phyloP scores from a whole-genome alignment of 169 alveolate species.

The Eimeria mitis region DNA sequence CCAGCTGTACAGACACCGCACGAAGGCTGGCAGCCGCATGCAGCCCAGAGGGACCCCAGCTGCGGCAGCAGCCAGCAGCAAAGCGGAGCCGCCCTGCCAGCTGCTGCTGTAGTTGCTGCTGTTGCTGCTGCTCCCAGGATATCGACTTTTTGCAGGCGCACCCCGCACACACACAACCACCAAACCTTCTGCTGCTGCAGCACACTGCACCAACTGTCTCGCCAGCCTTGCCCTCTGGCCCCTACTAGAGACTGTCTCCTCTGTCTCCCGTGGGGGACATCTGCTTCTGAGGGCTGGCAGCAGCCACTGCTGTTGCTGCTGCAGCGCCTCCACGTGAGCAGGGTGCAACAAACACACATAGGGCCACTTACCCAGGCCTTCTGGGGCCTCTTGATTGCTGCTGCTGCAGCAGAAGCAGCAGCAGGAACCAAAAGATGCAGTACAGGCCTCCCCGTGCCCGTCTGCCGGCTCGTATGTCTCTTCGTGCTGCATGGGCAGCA shows the following conservation, averaged over 20 bases:
- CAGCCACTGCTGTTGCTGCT: slow-evolving; percentile 79
- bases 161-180: slow-evolving; percentile 45
- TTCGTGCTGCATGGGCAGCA: slow-evolving; percentile 38
- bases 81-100: slow-evolving; percentile 6
- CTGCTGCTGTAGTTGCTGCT: not conserved
- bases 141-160: not conserved
- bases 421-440: slow-evolving; percentile 5
- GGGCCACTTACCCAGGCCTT: not conserved
- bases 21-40: slow-evolving; percentile 53
- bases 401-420: slow-evolving; percentile 28
- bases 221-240: slow-evolving; percentile 11
- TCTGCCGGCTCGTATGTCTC: not conserved
- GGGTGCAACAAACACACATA: slow-evolving; percentile 67
- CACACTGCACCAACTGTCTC: slow-evolving; percentile 1
- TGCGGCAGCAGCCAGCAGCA: slow-evolving; percentile 53
- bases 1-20: slow-evolving; percentile 67
- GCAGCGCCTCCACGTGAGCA: slow-evolving; percentile 58
- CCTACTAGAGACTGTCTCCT: slow-evolving; percentile 9
- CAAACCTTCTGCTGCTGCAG: slow-evolving; percentile 55
- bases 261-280: not conserved
- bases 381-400: not conserved
- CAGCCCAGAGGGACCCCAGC: slow-evolving; percentile 57
- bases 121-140: not conserved
- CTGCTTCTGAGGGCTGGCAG: slow-evolving; percentile 34
- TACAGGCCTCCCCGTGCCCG: not conserved